A percentile compares a stretch with the other conserved stretches of the same genome.
Evolutionary conservation across 805 yeast genomes (phyloP).

Genomic region (Lachancea waltii): DNA sequence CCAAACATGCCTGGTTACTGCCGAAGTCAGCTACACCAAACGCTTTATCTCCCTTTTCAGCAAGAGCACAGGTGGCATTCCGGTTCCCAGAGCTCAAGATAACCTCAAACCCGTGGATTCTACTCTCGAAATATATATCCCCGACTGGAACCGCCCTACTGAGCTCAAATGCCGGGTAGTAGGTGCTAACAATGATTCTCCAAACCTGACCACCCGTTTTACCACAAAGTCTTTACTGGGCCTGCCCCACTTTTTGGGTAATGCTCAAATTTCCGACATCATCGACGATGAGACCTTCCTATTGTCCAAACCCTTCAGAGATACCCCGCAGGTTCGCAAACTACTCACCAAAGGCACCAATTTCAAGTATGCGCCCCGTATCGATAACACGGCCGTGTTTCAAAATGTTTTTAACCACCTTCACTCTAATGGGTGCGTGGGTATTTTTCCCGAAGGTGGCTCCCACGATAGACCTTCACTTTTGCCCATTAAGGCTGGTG

Average conservation of each 20-base stretch:
- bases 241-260: constrained; percentile 72
- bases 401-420: constrained; percentile 77
- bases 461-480: constrained; percentile 90
- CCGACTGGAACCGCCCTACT: constrained; percentile 43
- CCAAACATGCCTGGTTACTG: constrained; percentile 71
- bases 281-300: constrained; percentile 64
- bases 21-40: constrained; percentile 63
- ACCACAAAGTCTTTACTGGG: constrained; percentile 60
- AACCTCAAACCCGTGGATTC: constrained; percentile 54
- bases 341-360: constrained; percentile 50
- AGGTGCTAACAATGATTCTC: constrained; percentile 34
- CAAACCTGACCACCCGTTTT: constrained; percentile 60
- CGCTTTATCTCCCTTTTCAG: constrained; percentile 71
- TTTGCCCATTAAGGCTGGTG: constrained; percentile 92
- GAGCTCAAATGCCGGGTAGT: constrained; percentile 48
- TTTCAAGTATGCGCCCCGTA: constrained; percentile 70
- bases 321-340: constrained; percentile 36
- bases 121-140: constrained; percentile 53
- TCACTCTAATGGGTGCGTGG: constrained; percentile 71
- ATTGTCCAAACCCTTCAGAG: constrained; percentile 63
- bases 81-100: constrained; percentile 90
- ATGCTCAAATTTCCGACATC: constrained; percentile 61
- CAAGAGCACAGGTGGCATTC: constrained; percentile 67
- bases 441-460: constrained; percentile 97
- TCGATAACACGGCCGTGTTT: constrained; percentile 79